A percentile compares a stretch with the other conserved stretches of the same genome.
Evolutionary conservation across 2,329 filamentous ascomycete genomes (phyloP).

Genomic region (Ophiostoma populinum): DNA sequence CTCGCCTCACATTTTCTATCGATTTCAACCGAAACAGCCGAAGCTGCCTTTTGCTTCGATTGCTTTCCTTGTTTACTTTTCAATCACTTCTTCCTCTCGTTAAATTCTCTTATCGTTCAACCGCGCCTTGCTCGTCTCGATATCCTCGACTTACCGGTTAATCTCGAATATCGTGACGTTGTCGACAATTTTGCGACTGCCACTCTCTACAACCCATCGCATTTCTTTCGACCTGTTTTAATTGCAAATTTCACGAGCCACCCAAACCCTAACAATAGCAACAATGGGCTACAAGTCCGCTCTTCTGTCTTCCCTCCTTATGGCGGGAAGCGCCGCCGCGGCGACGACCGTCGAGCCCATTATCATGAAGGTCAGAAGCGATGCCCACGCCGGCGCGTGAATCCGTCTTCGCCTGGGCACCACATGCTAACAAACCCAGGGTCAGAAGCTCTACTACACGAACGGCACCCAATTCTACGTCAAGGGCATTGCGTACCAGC

Average conservation of each 20-base stretch:
- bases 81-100: constrained; percentile 4
- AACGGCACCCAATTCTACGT: constrained; percentile 57
- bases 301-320: constrained; percentile 18
- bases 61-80: constrained; percentile 3
- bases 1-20: too few species aligned
- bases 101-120: neutral
- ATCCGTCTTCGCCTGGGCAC: neutral
- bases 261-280: too few species aligned
- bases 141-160: neutral
- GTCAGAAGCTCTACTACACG: constrained; percentile 59
- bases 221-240: neutral
- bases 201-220: neutral
- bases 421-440: constrained; percentile 11
- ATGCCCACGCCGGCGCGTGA: too few species aligned
- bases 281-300: constrained; percentile 18
- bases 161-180: neutral
- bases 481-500: constrained; percentile 89
- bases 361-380: constrained; percentile 43
- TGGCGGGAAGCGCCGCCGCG: constrained; percentile 20
- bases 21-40: too few species aligned
- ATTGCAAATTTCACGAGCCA: neutral
- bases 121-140: constrained; percentile 12
- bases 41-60: too few species aligned
- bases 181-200: constrained; percentile 3
- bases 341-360: constrained; percentile 35